A percentile compares a stretch with the other conserved stretches of the same genome.
phyloP scores from a whole-genome alignment of 169 alveolate species.

The Eimeria zaria region DNA sequence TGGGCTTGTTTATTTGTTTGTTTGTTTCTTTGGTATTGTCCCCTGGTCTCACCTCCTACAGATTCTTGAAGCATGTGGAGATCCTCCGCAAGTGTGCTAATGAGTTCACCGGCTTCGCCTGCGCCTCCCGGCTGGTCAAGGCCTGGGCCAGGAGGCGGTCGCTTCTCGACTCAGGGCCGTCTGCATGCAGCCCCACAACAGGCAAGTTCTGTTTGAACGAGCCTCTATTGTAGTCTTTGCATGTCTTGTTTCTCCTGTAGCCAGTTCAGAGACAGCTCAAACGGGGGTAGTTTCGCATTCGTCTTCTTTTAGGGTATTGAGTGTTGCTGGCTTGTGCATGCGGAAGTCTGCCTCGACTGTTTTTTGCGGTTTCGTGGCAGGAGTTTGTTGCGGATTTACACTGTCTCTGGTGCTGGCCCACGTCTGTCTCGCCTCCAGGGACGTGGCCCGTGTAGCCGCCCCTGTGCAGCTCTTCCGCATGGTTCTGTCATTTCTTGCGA shows the following conservation, averaged over 20 bases:
- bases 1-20: neutral
- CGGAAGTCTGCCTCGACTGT: neutral
- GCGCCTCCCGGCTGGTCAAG: conserved; percentile 61
- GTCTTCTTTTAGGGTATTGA: neutral
- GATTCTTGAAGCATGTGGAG: conserved; percentile 21
- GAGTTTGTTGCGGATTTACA: conserved; percentile 70
- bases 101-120: conserved; percentile 56
- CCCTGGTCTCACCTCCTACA: neutral
- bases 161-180: conserved; percentile 24
- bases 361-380: neutral
- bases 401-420: conserved; percentile 75
- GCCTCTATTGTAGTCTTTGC: neutral
- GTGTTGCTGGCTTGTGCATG: neutral
- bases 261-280: neutral
- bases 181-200: conserved; percentile 36
- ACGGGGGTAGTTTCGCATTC: neutral
- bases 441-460: conserved; percentile 51
- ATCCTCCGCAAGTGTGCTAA: conserved; percentile 37
- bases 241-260: neutral
- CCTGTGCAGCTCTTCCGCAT: conserved; percentile 70
- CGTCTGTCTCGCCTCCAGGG: conserved; percentile 49
- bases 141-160: conserved; percentile 80
- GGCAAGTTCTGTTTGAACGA: neutral
- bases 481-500: conserved; percentile 66
- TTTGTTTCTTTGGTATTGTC: neutral